Conservation (phyloP, 768 basidiomycete genomes). For the Trametes sanguinea region DNA sequence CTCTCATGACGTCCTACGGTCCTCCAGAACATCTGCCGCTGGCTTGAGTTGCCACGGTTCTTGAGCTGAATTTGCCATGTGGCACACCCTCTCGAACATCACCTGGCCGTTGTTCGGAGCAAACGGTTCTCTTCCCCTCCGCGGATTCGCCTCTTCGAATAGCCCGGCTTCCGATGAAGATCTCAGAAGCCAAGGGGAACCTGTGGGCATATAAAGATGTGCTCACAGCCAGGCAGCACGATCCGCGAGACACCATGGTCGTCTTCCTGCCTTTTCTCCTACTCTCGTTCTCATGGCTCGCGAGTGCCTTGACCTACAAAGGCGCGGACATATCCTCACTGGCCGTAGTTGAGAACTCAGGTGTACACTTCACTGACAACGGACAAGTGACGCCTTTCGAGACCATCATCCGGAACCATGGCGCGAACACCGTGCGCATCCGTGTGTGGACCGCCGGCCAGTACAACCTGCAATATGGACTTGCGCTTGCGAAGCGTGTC, state of each 20-base stretch:
- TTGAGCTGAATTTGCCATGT: too few species aligned
- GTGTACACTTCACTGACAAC: conserved; percentile 46
- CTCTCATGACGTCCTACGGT: too few species aligned
- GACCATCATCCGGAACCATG: conserved; percentile 53
- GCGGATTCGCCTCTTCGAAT: too few species aligned
- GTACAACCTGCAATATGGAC: conserved; percentile 54
- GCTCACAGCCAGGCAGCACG: background rate
- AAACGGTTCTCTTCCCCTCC: too few species aligned
- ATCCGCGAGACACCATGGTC: conserved; percentile 5
- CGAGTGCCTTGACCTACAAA: conserved; percentile 42
- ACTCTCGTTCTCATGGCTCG: conserved; percentile 15
- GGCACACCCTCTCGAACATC: too few species aligned
- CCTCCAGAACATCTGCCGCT: too few species aligned
- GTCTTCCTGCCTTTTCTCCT: conserved; percentile 15
- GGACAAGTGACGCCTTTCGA: conserved; percentile 44
- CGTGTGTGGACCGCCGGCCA: conserved; percentile 65
- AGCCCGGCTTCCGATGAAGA: background rate
- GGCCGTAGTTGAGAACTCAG: conserved; percentile 51
- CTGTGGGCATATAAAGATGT: conserved; percentile 1
- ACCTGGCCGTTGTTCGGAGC: too few species aligned
- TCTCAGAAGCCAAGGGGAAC: background rate
- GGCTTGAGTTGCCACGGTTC: too few species aligned
- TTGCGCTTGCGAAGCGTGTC: conserved; percentile 56
- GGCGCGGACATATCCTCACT: conserved; percentile 62
- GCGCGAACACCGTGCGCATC: conserved; percentile 59